Percentiles rank a stretch among this genome's conserved stretches.
Conservation (phyloP, 129 eudicot species). For the Silybum marianum region DNA sequence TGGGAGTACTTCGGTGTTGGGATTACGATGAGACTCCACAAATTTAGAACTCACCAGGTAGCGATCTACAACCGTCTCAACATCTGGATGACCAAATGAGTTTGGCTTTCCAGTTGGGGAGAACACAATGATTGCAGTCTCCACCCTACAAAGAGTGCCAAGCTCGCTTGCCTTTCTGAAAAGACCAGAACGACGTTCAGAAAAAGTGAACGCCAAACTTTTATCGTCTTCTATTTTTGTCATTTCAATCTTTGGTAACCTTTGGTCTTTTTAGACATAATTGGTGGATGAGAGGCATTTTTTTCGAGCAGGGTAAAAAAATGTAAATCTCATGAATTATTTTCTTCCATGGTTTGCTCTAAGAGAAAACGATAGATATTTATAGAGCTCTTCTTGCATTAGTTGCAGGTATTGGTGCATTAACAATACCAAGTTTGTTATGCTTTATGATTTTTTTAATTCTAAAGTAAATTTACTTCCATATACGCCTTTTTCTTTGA, state of each 20-base stretch:
- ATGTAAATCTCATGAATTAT: not conserved
- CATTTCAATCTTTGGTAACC: not conserved
- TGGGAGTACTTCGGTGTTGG: no score
- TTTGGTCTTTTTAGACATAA: not conserved
- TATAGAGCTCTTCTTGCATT: not conserved
- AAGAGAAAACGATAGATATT: not conserved
- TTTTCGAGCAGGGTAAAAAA: not conserved
- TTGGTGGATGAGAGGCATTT: not conserved
- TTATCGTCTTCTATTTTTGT: not conserved
- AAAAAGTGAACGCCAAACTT: not conserved
- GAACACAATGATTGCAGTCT: not conserved
- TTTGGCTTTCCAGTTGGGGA: constrained; percentile 6
- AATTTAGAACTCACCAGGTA: constrained; percentile 11
- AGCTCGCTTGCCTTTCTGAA: constrained; percentile 10
- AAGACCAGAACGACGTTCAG: not conserved
- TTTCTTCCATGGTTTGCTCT: not conserved
- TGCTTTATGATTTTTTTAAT: not conserved
- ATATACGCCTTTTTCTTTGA: no score
- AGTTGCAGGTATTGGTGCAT: no score
- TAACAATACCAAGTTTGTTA: no score
- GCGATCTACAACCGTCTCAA: constrained; percentile 7
- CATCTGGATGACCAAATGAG: not conserved
- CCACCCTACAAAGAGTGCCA: not conserved
- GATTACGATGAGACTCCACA: no score
- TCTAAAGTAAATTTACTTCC: not conserved